A percentile compares a stretch with the other conserved stretches of the same genome.
Conservation (phyloP, 768 basidiomycete genomes). For the Suillus spraguei region DNA sequence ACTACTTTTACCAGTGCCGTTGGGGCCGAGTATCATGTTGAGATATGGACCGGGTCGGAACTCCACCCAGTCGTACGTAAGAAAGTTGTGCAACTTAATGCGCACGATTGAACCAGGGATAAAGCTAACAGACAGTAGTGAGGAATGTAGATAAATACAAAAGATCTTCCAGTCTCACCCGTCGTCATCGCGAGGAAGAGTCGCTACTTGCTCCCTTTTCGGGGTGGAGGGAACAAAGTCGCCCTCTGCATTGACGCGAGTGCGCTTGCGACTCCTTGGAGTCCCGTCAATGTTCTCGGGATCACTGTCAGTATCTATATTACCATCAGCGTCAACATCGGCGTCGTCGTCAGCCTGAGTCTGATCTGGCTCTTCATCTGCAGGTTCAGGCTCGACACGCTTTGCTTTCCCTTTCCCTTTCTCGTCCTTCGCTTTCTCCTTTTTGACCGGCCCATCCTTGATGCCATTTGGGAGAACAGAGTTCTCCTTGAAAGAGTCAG, state of each 20-base stretch:
- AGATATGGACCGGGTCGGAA: slow-evolving; percentile 89
- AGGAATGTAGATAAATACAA: slow-evolving; percentile 7
- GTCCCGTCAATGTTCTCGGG: slow-evolving; percentile 45
- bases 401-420: slow-evolving; percentile 34
- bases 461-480: slow-evolving; percentile 5
- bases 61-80: slow-evolving; percentile 93
- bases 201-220: slow-evolving; percentile 44
- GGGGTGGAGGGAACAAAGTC: slow-evolving; percentile 51
- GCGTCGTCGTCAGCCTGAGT: slow-evolving; percentile 18
- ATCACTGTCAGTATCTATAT: slow-evolving; percentile 33
- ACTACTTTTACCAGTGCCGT: slow-evolving; percentile 94
- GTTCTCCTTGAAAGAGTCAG: slow-evolving; percentile 37
- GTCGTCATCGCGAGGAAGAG: slow-evolving; percentile 70
- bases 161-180: slow-evolving; percentile 47
- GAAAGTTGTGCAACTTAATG: slow-evolving; percentile 85
- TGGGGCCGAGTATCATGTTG: slow-evolving; percentile 97
- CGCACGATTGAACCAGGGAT: slow-evolving; percentile 94
- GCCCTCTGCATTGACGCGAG: slow-evolving; percentile 63
- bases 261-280: slow-evolving; percentile 64
- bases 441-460: slow-evolving; percentile 25
- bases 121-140: slow-evolving; percentile 46
- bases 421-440: slow-evolving; percentile 27
- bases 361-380: slow-evolving; percentile 26
- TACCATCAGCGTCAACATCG: slow-evolving; percentile 38
- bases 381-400: slow-evolving; percentile 27